phyloP scores from a whole-genome alignment of 2,329 filamentous ascomycete genomes.

The Aspergillus sp. region DNA sequence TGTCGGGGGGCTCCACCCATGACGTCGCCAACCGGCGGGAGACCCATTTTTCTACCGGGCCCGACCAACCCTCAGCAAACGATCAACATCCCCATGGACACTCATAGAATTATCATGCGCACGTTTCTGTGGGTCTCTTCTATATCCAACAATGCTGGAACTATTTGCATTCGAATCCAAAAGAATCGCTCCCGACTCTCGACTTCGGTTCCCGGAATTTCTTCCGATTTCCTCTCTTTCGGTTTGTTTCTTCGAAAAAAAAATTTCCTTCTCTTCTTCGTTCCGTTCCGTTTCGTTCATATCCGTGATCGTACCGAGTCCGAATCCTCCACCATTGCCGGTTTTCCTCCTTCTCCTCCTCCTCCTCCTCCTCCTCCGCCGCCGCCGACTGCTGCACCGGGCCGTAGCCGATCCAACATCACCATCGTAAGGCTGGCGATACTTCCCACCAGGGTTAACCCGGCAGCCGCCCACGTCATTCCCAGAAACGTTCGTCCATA shows the following conservation, averaged over 20 bases:
- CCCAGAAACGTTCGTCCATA: constrained; percentile 55
- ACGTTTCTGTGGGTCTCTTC: not conserved
- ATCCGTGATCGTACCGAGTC: constrained; percentile 6
- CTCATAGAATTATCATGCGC: not conserved
- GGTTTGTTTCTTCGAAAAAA: no score
- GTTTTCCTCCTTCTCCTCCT: constrained; percentile 2
- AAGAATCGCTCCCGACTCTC: no score
- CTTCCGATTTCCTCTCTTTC: no score
- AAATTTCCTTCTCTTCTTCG: not conserved
- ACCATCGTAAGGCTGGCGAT: constrained; percentile 28
- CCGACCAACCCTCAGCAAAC: not conserved
- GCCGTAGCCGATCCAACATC: constrained; percentile 15
- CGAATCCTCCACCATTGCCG: constrained; percentile 4
- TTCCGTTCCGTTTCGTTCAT: not conserved
- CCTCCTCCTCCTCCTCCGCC: not conserved
- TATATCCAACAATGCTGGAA: not conserved
- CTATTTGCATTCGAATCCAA: not conserved
- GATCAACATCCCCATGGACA: not conserved
- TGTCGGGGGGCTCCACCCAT: not conserved
- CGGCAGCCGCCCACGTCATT: constrained; percentile 59
- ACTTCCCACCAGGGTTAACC: constrained; percentile 28
- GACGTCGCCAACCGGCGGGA: constrained; percentile 5
- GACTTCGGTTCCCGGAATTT: no score
- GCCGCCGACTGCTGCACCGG: not conserved
- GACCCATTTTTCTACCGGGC: constrained; percentile 3